Percentiles rank a stretch among this genome's conserved stretches.
Evolutionary conservation across 73 alveolate species (phyloP).

Genomic region (Tetrahymena malaccensis): DNA sequence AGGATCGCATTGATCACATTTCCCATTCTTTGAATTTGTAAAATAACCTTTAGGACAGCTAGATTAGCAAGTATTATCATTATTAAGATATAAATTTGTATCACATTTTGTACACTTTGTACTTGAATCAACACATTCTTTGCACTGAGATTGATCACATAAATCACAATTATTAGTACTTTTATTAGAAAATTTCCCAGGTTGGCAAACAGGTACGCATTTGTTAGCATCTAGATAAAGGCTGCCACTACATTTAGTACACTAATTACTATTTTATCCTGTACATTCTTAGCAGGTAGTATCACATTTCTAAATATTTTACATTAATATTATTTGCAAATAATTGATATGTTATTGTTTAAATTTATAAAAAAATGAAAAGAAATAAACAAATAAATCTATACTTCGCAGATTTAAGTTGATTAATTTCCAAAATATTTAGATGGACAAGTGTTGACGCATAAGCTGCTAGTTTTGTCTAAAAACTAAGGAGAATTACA

Average conservation of each 20-base stretch:
- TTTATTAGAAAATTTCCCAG: background rate
- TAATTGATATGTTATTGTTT: too few species aligned
- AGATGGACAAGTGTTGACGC: background rate
- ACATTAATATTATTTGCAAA: background rate
- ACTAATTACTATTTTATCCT: background rate
- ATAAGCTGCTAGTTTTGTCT: background rate
- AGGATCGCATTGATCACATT: background rate
- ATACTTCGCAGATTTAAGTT: background rate
- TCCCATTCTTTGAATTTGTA: background rate
- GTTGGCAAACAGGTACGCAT: background rate
- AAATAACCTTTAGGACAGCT: background rate
- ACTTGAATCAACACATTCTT: background rate
- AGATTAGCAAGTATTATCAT: background rate
- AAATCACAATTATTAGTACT: background rate
- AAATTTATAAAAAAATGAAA: too few species aligned
- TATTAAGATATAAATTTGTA: background rate
- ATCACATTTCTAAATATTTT: background rate
- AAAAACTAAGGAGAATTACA: background rate
- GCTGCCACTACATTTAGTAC: background rate
- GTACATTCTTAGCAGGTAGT: background rate
- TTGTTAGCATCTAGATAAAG: background rate
- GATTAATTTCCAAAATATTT: background rate
- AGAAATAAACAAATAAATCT: too few species aligned
- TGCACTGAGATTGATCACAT: background rate
- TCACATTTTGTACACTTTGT: background rate